Conservation (phyloP, 306 rosid species). For the Casuarina glauca region DNA sequence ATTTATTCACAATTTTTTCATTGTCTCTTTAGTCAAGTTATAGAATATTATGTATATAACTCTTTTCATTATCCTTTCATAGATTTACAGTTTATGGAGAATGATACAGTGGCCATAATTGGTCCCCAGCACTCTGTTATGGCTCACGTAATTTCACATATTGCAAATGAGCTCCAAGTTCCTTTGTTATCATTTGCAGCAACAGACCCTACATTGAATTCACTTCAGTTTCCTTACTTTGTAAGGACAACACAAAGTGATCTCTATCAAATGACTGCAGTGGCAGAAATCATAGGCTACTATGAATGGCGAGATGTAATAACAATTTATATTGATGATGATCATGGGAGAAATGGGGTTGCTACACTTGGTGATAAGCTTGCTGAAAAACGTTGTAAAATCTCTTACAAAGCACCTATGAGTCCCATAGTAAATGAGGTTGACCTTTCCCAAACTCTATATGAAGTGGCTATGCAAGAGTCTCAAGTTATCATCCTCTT, state of each 20-base stretch:
- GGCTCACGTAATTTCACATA: constrained; percentile 87
- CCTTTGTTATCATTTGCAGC: constrained; percentile 84
- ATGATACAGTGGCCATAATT: constrained; percentile 73
- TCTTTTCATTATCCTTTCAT: constrained; percentile 27
- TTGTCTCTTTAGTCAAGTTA: neutral
- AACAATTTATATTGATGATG: constrained; percentile 86
- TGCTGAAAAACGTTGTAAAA: constrained; percentile 72
- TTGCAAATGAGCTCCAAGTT: constrained; percentile 85
- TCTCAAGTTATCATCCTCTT: constrained; percentile 75
- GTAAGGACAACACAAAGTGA: constrained; percentile 71
- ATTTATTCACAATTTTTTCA: constrained; percentile 3
- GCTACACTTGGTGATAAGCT: constrained; percentile 70
- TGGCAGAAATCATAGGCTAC: constrained; percentile 69
- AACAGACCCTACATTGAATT: constrained; percentile 77
- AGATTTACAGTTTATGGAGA: constrained; percentile 82
- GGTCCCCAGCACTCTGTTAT: constrained; percentile 85
- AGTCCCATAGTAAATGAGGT: constrained; percentile 41
- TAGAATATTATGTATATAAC: constrained; percentile 5
- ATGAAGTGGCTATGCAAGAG: constrained; percentile 69
- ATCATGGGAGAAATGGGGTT: constrained; percentile 87
- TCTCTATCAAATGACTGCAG: constrained; percentile 75
- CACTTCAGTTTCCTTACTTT: constrained; percentile 90
- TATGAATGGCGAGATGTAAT: constrained; percentile 84
- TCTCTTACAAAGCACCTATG: constrained; percentile 81
- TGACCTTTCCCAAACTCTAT: constrained; percentile 60